Evolutionary conservation across 1,284 basidiomycete genomes (phyloP).

Genomic region (Ganoderma lucidum): DNA sequence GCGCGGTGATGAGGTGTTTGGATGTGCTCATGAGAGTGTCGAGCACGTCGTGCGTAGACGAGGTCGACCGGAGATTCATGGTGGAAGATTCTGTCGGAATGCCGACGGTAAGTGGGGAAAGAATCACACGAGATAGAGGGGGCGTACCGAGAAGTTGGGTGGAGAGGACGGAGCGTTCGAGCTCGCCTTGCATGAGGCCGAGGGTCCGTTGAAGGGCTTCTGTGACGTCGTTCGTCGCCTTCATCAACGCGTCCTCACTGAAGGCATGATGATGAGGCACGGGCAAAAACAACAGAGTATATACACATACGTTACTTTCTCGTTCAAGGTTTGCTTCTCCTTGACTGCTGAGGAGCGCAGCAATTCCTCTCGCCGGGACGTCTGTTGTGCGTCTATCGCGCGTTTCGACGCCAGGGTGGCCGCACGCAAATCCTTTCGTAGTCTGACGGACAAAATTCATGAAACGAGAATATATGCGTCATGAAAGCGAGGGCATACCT

Average conservation of each 20-base stretch:
- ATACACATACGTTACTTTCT: slow-evolving; percentile 61
- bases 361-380: slow-evolving; percentile 71
- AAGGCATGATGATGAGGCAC: neutral
- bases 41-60: slow-evolving; percentile 82
- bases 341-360: slow-evolving; percentile 56
- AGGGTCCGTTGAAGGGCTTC: slow-evolving; percentile 87
- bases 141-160: slow-evolving; percentile 83
- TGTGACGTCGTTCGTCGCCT: slow-evolving; percentile 88
- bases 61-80: slow-evolving; percentile 75
- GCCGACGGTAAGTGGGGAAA: neutral
- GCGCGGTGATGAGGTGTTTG: slow-evolving; percentile 82
- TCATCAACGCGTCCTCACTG: slow-evolving; percentile 88
- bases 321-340: slow-evolving; percentile 55
- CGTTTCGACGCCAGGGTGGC: slow-evolving; percentile 77
- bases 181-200: slow-evolving; percentile 87
- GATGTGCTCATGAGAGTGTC: slow-evolving; percentile 79
- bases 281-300: slow-evolving; percentile 29
- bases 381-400: slow-evolving; percentile 66
- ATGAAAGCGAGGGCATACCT: slow-evolving; percentile 51
- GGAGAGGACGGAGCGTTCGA: slow-evolving; percentile 88
- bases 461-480: neutral
- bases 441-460: slow-evolving; percentile 43
- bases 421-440: slow-evolving; percentile 67
- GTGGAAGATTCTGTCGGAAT: slow-evolving; percentile 77
- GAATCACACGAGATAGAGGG: neutral